Evolutionary conservation across 1,139 yeast species (phyloP), one percentile per base, ranked within the genome.

Genomic region (Fermentozyma sake): DNA sequence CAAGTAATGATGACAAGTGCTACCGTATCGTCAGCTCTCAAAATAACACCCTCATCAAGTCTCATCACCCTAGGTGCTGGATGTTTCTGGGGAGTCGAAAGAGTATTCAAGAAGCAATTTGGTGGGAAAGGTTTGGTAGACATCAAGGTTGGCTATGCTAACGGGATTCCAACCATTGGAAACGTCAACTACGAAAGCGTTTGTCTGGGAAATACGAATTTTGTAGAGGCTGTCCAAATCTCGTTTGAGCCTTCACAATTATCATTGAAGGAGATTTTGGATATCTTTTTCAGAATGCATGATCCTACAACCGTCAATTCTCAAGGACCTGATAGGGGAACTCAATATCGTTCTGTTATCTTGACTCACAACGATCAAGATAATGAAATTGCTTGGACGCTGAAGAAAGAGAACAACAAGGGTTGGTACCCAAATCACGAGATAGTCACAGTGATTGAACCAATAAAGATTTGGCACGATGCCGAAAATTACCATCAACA

Each of bases 21-120:
- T 12, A 35, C 51, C 12, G 36, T 58, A 8, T 66, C 72, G 2
- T 62, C 69, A 5, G 55, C 65, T 2, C 39, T 67, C 23, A 52
- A 48, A 28, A 55, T 58, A 9, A 57, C 68, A 2, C 24, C 61
- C 5, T 51, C 66, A 4, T 49, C 80, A 27, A 66, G 71, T 41
- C 42, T 78, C 19, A 52, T 79, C 30, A 80, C 87, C 0, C 53
- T 81, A 13, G 89, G 85, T 1, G 87, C 83, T 2, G 93, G 93
- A 3, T 89, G 98, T 51, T 91, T 87, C 66, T 89, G 97, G 97
- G 96, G 96, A 12, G 86, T 83, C 8, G 97, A 91, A 49, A 81
- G 82, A 44, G 77, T 89, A 20, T 87, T 75, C 60, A 62, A 79
- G 37, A 82, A 82, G 49, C 71, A 82, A 38, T 82, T 76, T 41